These are phyloP conservation scores for Waltergamsia citrina DNA, from an alignment of 2,329 filamentous ascomycete genomes.

Conservation along the genomic window DNA sequence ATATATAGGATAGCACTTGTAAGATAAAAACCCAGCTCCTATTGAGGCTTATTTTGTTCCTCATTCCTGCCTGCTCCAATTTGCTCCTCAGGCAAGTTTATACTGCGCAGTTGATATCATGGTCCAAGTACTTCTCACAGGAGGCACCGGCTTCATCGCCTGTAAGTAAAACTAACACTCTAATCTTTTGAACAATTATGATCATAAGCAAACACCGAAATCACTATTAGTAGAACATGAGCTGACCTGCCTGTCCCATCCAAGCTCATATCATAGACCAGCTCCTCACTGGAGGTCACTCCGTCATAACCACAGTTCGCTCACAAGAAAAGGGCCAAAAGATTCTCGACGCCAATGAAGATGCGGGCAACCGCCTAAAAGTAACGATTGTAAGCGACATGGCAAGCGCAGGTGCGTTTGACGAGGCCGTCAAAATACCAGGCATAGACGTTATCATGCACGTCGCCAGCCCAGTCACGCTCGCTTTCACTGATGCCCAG, in stretches of 20 bases:
- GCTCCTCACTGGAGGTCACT: conserved; percentile 38
- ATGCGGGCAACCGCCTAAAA: conserved; percentile 31
- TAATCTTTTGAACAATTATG: too few species aligned
- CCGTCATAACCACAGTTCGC: conserved; percentile 46
- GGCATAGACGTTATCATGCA: conserved; percentile 48
- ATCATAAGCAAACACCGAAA: too few species aligned
- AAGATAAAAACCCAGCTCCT: too few species aligned
- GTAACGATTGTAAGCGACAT: conserved; percentile 67
- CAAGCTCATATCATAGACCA: conserved; percentile 44
- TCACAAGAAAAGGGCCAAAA: conserved; percentile 41
- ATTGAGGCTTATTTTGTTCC: too few species aligned
- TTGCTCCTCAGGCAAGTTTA: too few species aligned
- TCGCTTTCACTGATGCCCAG: conserved; percentile 34
- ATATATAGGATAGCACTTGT: too few species aligned
- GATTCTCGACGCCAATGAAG: conserved; percentile 38
- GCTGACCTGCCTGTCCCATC: too few species aligned
- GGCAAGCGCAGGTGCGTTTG: conserved; percentile 63
- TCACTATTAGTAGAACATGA: too few species aligned
- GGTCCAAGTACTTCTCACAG: too few species aligned
- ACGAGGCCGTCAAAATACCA: conserved; percentile 43
- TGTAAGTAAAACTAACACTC: conserved; percentile 12
- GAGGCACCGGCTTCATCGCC: conserved; percentile 23
- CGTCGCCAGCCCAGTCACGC: conserved; percentile 51
- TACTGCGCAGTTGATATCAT: too few species aligned
- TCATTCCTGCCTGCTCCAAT: too few species aligned